A percentile compares a stretch with the other conserved stretches of the same genome.
Conservation (phyloP, 805 yeast species). For the Yamadazyma kitorensis region DNA sequence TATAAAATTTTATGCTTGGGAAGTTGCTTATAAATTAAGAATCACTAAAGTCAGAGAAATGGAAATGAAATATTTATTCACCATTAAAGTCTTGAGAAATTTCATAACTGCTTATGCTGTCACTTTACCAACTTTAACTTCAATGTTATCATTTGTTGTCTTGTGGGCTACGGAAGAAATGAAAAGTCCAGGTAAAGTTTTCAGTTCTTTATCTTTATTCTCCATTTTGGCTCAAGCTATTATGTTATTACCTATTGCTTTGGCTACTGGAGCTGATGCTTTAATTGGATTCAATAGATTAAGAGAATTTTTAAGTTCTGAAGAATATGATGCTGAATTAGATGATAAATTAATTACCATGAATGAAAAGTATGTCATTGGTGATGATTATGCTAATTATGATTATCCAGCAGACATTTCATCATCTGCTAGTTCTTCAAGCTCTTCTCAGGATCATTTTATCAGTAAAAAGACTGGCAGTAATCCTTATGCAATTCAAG, state of each 20-base stretch:
- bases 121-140: slow-evolving; percentile 40
- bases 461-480: slow-evolving; percentile 4
- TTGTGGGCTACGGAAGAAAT: slow-evolving; percentile 44
- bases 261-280: slow-evolving; percentile 46
- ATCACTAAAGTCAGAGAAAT: slow-evolving; percentile 33
- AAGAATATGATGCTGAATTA: slow-evolving; percentile 19
- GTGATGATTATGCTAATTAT: slow-evolving; percentile 5
- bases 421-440: neutral
- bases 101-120: slow-evolving; percentile 44
- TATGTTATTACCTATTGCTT: slow-evolving; percentile 42
- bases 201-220: slow-evolving; percentile 41
- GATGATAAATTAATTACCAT: slow-evolving; percentile 10
- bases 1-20: slow-evolving; percentile 48
- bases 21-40: slow-evolving; percentile 36
- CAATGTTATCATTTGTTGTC: slow-evolving; percentile 44
- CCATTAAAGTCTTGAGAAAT: slow-evolving; percentile 41
- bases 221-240: slow-evolving; percentile 43
- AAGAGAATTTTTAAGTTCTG: slow-evolving; percentile 23
- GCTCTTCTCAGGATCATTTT: slow-evolving; percentile 3
- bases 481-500: slow-evolving; percentile 19
- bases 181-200: slow-evolving; percentile 37
- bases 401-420: neutral
- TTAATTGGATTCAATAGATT: slow-evolving; percentile 35
- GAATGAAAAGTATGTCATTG: slow-evolving; percentile 10
- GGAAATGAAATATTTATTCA: slow-evolving; percentile 40